A percentile compares a stretch with the other conserved stretches of the same genome.
These are phyloP conservation scores for Sungouiozyma intestinalis DNA, from an alignment of 805 yeast species.

Conservation along the genomic window DNA sequence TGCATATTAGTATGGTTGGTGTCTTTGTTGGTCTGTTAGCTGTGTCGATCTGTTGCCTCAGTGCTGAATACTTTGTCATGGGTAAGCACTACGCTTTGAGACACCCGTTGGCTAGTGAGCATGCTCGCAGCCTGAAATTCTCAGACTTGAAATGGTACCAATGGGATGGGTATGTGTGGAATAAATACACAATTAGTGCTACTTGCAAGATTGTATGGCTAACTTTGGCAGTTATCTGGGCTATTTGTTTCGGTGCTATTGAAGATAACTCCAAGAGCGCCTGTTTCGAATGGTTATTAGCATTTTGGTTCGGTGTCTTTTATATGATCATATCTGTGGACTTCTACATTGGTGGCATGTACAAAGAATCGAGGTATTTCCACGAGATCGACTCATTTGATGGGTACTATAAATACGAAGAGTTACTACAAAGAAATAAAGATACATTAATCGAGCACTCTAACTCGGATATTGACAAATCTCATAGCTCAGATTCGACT, in stretches of 20 bases:
- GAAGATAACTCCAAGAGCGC: slow-evolving; percentile 43
- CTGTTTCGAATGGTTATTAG: slow-evolving; percentile 72
- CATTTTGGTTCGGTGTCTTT: slow-evolving; percentile 75
- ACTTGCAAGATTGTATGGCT: slow-evolving; percentile 56
- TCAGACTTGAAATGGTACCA: slow-evolving; percentile 12
- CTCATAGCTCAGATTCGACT: neutral
- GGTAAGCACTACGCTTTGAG: slow-evolving; percentile 35
- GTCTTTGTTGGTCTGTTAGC: slow-evolving; percentile 63
- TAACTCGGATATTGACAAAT: neutral
- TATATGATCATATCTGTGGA: slow-evolving; percentile 58
- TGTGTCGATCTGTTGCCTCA: slow-evolving; percentile 37
- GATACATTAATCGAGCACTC: neutral
- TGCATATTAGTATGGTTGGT: slow-evolving; percentile 56
- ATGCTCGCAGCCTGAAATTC: neutral
- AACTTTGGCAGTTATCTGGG: slow-evolving; percentile 51
- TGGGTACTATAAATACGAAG: slow-evolving; percentile 8
- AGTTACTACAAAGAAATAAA: neutral
- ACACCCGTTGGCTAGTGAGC: slow-evolving; percentile 25
- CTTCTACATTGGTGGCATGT: slow-evolving; percentile 50
- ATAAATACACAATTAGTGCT: slow-evolving; percentile 40
- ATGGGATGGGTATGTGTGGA: slow-evolving; percentile 29
- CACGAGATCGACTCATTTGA: slow-evolving; percentile 15
- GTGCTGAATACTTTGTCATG: slow-evolving; percentile 37
- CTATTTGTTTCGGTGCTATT: slow-evolving; percentile 50
- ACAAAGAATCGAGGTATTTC: slow-evolving; percentile 22